These are phyloP conservation scores for Combretum micranthum DNA, from an alignment of 345 rosid genomes.

Conservation along the genomic window DNA sequence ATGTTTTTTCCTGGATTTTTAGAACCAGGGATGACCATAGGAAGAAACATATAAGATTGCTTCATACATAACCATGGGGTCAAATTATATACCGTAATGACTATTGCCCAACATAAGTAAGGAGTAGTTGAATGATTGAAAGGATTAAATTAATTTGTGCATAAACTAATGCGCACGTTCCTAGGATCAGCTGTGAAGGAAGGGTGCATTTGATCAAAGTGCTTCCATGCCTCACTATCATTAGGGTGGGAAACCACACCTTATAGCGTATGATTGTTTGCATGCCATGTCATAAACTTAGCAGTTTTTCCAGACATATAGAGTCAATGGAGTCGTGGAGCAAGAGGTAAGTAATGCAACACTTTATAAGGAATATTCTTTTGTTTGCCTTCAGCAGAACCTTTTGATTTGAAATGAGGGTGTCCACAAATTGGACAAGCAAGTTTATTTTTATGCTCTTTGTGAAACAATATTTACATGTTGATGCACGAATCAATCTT, in stretches of 20 bases:
- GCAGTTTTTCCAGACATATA: neutral
- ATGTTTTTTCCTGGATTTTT: neutral
- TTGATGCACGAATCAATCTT: too few relatives aligned
- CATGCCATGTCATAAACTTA: constrained; percentile 5
- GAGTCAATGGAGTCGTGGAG: neutral
- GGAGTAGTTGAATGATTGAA: neutral
- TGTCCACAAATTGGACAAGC: neutral
- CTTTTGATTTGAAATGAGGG: neutral
- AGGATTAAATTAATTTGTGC: neutral
- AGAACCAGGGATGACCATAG: neutral
- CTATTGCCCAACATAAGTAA: constrained; percentile 1
- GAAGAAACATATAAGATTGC: neutral
- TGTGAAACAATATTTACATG: neutral
- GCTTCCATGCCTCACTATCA: neutral
- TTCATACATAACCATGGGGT: constrained; percentile 3
- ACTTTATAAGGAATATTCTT: neutral
- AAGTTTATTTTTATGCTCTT: neutral
- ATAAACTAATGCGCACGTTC: constrained; percentile 1
- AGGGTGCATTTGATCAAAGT: neutral
- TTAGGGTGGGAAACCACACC: neutral
- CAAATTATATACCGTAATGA: neutral
- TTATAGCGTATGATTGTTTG: neutral
- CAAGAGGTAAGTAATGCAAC: neutral
- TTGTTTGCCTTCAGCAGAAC: neutral
- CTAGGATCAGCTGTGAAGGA: neutral